Base-by-base conservation (phyloP, 257 asterid species). In the Petrea volubilis region DNA sequence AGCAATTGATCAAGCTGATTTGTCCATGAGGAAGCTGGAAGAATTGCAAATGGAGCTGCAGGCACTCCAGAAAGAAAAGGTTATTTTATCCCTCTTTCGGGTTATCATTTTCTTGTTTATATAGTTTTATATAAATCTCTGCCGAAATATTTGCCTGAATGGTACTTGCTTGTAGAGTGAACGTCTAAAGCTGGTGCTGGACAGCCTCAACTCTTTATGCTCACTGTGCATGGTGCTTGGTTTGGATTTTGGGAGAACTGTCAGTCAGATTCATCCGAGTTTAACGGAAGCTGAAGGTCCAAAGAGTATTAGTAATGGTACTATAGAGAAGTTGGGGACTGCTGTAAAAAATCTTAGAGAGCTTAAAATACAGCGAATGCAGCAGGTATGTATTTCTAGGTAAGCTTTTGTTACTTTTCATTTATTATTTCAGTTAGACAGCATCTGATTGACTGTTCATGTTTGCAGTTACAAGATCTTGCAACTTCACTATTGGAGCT, bases 221-320 rank as follows among this genome's bases (percentile, higher is more conserved):
- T 85, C 97, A 18, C 79, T 88, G 72, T 94, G 97, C 83, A 44
- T 68, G 57, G 98, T 91, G 74, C 99, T 94, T 27, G 98, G 98
- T 28, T 70, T 94, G 84, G 97, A 91, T 72, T 91, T 86, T 79
- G 74, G 83, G 71, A 81, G 80, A 33, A 86, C 80, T 14, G 87
- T 83, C 23, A 71, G 34, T 67, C 84, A 78, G 73, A 83, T 95
- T 68, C 98, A 95, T 79, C 93, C 95, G 0, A 88, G 88, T 82
- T 81, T 95, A 78, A 86, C 79, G 21, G 95, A 91, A 69, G 71
- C 85, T 58, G 90, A 83, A 70, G 80, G 80, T 52, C 59, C 89
- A 23, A 89, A 84, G 78, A 79, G 71, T 73, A 83, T 95, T 40
- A 82, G 92, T 70, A 71, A 83, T 57, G 74, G 78, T 34, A 88